Base-by-base conservation (phyloP, 345 rosid genomes). In the rapeseed (Brassica napus) region DNA sequence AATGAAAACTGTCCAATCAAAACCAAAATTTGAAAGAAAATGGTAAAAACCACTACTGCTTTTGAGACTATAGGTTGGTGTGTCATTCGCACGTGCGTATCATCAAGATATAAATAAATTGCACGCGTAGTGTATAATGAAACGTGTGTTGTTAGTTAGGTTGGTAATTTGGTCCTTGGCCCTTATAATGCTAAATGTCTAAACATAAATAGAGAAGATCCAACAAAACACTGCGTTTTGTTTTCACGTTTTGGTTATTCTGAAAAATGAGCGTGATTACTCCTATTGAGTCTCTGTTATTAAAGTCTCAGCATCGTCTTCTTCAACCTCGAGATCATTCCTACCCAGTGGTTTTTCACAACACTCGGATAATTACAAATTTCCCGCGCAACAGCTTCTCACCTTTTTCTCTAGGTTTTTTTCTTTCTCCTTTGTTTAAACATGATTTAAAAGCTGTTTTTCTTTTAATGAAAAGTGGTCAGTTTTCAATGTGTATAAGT, bases 261-360 rank as follows among this genome's bases (percentile, higher is more conserved):
- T 28, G 1, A 2, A 66, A 59, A 60, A 80, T 74, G 83, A 66
- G 71, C 2, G 52, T 80, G 37, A 74, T 62, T 59, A 67, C 82
- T 73, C 78, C 82, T 8, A 24, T 16, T 4, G 65, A 74, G 47
- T 62, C 79, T 63, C 35, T 80, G 75, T 68, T 80, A 49, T 11
- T 74, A 4, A 68, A 69, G 60, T 74, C 82, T 74, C 72, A 62
- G 21, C 62, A 74, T 61, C 28, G 75, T 37, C 71, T 74, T 80
- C 79, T 68, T 59, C 69, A 79, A 49, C 71, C 71, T 69, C 79
- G 75, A 34, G 30, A 63, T 55, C 57, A n/a, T 18, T 37, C 75
- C 8, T 28, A 28, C 24, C 24, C 69, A 6, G 3, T 55, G 28
- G 59, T 4, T 67, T 26, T 32, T 32, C 61, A 68, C 2, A 62